phyloP scores from a whole-genome alignment of 1,139 yeast species.

The Yarrowia galli region DNA sequence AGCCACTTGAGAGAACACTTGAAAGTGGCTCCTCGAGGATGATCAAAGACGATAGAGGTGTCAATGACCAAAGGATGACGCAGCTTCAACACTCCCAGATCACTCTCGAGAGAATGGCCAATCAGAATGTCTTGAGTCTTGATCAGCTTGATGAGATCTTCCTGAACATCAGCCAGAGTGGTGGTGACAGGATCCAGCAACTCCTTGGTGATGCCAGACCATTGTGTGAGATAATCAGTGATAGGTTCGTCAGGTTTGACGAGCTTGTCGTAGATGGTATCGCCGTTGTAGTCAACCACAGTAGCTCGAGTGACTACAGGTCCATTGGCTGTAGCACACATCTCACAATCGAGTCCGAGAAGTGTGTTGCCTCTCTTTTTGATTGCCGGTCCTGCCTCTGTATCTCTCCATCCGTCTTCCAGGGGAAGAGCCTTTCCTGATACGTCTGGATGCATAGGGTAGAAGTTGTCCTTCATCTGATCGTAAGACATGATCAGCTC shows the following conservation, averaged over 20 bases:
- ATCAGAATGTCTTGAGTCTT: slow-evolving; percentile 71
- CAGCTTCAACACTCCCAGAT: slow-evolving; percentile 79
- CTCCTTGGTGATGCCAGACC: slow-evolving; percentile 86
- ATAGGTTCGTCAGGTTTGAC: slow-evolving; percentile 81
- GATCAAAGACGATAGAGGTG: slow-evolving; percentile 83
- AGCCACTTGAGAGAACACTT: slow-evolving; percentile 80
- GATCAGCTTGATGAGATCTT: slow-evolving; percentile 60
- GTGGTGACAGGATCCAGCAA: slow-evolving; percentile 67
- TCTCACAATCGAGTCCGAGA: slow-evolving; percentile 91
- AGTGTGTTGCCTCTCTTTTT: slow-evolving; percentile 61
- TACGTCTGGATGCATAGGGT: slow-evolving; percentile 64
- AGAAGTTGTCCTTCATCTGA: slow-evolving; percentile 58
- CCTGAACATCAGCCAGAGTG: slow-evolving; percentile 71
- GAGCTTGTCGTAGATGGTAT: slow-evolving; percentile 68
- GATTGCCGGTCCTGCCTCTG: slow-evolving; percentile 48
- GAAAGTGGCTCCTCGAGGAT: slow-evolving; percentile 77
- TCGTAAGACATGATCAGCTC: slow-evolving; percentile 61
- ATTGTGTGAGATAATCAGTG: slow-evolving; percentile 78
- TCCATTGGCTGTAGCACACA: slow-evolving; percentile 72
- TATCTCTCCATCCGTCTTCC: slow-evolving; percentile 63
- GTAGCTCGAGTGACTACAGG: slow-evolving; percentile 81
- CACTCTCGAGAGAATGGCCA: slow-evolving; percentile 95
- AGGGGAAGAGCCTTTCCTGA: slow-evolving; percentile 41
- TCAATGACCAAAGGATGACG: slow-evolving; percentile 79
- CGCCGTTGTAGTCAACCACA: slow-evolving; percentile 66